These are phyloP conservation scores for Aspergillus spinulosporus DNA, from an alignment of 2,329 filamentous ascomycete species.

Conservation along the genomic window DNA sequence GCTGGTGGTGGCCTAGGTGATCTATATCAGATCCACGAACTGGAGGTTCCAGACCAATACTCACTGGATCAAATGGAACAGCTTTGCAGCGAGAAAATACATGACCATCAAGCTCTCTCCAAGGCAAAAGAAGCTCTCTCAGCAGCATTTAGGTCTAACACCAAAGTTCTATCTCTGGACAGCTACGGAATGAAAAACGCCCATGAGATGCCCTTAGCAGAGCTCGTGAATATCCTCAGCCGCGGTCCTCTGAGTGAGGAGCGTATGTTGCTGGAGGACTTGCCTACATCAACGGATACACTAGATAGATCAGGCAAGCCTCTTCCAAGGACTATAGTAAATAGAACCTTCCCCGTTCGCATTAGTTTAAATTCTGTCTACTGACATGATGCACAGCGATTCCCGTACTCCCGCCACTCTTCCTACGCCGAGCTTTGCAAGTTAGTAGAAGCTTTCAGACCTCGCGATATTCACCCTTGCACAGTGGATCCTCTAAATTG, in stretches of 20 bases:
- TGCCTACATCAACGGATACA: not conserved
- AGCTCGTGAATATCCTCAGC: conserved; percentile 36
- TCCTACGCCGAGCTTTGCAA: conserved; percentile 77
- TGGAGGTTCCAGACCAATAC: conserved; percentile 57
- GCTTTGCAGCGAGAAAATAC: conserved; percentile 49
- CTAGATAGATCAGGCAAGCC: conserved; percentile 6
- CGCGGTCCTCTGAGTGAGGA: conserved; percentile 21
- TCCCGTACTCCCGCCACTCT: conserved; percentile 88
- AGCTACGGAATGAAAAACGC: conserved; percentile 40
- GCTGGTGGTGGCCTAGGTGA: conserved; percentile 79
- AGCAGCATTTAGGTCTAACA: conserved; percentile 36
- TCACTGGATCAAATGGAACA: conserved; percentile 55
- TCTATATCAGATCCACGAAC: conserved; percentile 65
- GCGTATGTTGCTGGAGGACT: not conserved
- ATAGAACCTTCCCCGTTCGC: conserved; percentile 12
- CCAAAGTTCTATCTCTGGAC: conserved; percentile 40
- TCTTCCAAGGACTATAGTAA: conserved; percentile 38
- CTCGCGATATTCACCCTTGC: conserved; percentile 78
- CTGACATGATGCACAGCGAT: conserved; percentile 48
- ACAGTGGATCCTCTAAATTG: conserved; percentile 67
- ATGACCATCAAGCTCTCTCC: conserved; percentile 29
- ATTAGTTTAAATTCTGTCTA: not conserved
- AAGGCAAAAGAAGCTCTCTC: conserved; percentile 33
- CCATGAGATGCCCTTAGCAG: conserved; percentile 39
- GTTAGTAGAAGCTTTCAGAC: conserved; percentile 67